Evolutionary conservation across 805 yeast genomes (phyloP), one percentile per base, ranked within the genome.

Genomic region (Monosporozyma unispora): DNA sequence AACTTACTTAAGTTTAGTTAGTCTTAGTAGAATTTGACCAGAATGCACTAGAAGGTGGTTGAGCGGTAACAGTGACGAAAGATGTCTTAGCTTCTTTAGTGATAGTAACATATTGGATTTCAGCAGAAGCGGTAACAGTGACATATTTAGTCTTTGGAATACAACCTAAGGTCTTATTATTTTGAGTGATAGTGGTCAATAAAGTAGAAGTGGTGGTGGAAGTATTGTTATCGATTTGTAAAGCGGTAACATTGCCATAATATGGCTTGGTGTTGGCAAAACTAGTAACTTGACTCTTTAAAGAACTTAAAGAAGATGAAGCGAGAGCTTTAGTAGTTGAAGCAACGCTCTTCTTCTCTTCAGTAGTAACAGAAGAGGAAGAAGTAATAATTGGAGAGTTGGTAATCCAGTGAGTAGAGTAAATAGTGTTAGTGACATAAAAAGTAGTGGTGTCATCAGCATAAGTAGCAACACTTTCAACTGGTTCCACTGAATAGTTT

Each of bases 381-480:
- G 45, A 33, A 37, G 33, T 27, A 21, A 21, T 19, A n/a, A 29
- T 21, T 37, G 41, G 11, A 14, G 45, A 28, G 11, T 56, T 51
- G 8, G 61, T 51, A 37, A 48, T 50, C 61, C 60, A 58, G 33
- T 45, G 28, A 23, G 63, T 62, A n/a, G 50, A 28, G 45, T 46
- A 62, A 12, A 51, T 29, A 27, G 64, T 60, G 22, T 52, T 52
- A 7, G 66, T 62, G 39, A 59, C 50, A 40, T 49, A 57, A 35
- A 55, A 53, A 28, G 65, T 62, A 29, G 64, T 57, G 8, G 61
- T 57, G 12, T 51, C 57, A 39, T 61, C 63, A 31, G 50, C 48
- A 44, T 59, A 60, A 22, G 59, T 54, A 14, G 44, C 39, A 11
- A 55, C 53, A 23, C 52, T 55, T 1, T 52, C 50, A 23, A 48